These are phyloP conservation scores for Pseudogymnoascus sp. DNA, from an alignment of 2,329 filamentous ascomycete genomes.

Conservation along the genomic window DNA sequence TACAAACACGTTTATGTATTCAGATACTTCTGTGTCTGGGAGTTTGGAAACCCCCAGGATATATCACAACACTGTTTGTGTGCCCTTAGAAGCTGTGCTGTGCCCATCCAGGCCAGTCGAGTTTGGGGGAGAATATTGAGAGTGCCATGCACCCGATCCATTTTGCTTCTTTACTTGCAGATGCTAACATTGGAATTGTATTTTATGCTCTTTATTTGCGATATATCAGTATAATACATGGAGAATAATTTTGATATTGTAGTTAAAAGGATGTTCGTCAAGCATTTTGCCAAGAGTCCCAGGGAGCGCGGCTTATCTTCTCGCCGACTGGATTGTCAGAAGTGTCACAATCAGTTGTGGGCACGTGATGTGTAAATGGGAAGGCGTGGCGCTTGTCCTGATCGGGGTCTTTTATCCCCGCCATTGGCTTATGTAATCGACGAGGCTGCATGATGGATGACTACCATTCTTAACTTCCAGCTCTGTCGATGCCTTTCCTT, in stretches of 20 bases:
- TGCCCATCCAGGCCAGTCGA: background rate
- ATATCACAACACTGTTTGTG: background rate
- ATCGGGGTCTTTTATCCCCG: background rate
- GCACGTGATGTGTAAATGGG: conserved; percentile 8
- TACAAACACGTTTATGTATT: conserved; percentile 5
- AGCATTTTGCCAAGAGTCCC: background rate
- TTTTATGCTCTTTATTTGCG: background rate
- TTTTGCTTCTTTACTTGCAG: background rate
- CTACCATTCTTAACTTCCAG: background rate
- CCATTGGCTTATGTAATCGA: background rate
- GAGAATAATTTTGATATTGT: background rate
- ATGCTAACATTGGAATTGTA: background rate
- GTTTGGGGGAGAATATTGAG: background rate
- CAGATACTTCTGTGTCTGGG: background rate
- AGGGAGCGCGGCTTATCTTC: background rate
- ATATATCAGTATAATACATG: background rate
- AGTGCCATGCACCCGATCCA: background rate
- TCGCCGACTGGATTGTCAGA: background rate
- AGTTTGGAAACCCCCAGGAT: background rate
- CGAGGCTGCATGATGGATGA: background rate
- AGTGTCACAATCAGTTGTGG: background rate
- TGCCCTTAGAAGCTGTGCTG: background rate
- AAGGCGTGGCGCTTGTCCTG: conserved; percentile 6
- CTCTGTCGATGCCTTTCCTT: conserved; percentile 1
- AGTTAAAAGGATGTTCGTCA: background rate